Percentiles rank a stretch among this genome's conserved stretches.
Evolutionary conservation across 257 asterid genomes (phyloP).

Genomic region (Solanum lignicaule): DNA sequence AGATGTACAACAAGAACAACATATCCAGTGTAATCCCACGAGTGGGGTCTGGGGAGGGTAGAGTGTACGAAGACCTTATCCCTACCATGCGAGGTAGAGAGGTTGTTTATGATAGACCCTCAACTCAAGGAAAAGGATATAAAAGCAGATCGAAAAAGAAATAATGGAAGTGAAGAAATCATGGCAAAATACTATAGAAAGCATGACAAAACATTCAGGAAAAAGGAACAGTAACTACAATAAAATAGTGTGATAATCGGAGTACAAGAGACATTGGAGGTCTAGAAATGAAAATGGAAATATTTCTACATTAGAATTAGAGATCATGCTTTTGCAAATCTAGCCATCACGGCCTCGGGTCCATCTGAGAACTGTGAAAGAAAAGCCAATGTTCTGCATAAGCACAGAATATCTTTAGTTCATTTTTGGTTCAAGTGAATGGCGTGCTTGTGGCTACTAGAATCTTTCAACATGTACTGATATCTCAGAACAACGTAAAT

Average conservation of each 20-base stretch:
- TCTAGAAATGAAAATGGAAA: neutral
- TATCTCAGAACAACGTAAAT: neutral
- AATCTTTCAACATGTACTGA: neutral
- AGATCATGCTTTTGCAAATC: neutral
- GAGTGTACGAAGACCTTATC: neutral
- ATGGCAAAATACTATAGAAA: neutral
- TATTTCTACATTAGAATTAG: neutral
- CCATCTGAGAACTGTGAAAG: neutral
- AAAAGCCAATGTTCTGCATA: neutral
- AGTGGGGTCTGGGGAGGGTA: neutral
- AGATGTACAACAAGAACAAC: neutral
- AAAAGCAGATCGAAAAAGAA: neutral
- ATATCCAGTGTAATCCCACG: neutral
- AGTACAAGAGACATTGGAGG: neutral
- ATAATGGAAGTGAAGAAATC: neutral
- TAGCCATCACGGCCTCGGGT: neutral
- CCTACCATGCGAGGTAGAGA: neutral
- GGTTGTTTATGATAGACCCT: neutral
- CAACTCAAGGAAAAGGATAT: neutral
- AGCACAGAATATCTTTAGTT: neutral
- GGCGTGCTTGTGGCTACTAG: neutral
- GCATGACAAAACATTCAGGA: neutral
- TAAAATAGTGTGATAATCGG: neutral
- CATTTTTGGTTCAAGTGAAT: neutral
- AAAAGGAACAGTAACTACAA: neutral